A percentile compares a stretch with the other conserved stretches of the same genome.
These are phyloP conservation scores for Laetiporus sulphureus DNA, from an alignment of 1,284 basidiomycete genomes.

Conservation along the genomic window DNA sequence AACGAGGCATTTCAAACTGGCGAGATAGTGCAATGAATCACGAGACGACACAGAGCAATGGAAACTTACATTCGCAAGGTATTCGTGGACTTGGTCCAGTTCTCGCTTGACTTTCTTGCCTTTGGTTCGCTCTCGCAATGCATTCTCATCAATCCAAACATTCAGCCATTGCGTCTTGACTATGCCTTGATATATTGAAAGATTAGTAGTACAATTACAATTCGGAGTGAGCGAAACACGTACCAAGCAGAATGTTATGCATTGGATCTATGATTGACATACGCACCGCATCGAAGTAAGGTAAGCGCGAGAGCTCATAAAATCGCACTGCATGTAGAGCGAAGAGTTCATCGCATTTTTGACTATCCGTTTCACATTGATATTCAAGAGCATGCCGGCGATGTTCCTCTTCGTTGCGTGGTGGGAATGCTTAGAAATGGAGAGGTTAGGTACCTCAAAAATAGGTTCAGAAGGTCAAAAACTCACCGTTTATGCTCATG, in stretches of 20 bases:
- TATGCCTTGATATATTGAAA: conserved; percentile 17
- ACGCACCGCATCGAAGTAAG: conserved; percentile 25
- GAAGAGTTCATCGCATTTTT: conserved; percentile 15
- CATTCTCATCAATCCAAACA: conserved; percentile 18
- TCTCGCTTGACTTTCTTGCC: conserved; percentile 15
- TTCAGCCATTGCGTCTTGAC: conserved; percentile 25
- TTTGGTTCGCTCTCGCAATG: conserved; percentile 14
- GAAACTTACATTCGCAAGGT: conserved; percentile 12
- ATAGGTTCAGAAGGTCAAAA: too few relatives aligned
- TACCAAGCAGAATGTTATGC: conserved; percentile 27
- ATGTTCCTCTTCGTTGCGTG: conserved; percentile 13
- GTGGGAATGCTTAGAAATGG: conserved; percentile 16
- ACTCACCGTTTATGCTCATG: conserved; percentile 11
- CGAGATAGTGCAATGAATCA: background rate
- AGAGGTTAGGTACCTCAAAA: too few relatives aligned
- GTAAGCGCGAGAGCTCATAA: conserved; percentile 22
- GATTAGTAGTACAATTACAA: too few relatives aligned
- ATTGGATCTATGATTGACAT: conserved; percentile 27
- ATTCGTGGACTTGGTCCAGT: conserved; percentile 19
- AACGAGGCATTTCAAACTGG: conserved; percentile 26
- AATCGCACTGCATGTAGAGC: conserved; percentile 18
- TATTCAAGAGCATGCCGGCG: conserved; percentile 11
- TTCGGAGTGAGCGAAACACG: conserved; percentile 1
- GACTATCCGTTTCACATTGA: background rate
- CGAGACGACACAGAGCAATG: background rate